Evolutionary conservation across 2,329 filamentous ascomycete species (phyloP), one percentile per base, ranked within the genome.

Genomic region (Pestalotiopsis sp.): DNA sequence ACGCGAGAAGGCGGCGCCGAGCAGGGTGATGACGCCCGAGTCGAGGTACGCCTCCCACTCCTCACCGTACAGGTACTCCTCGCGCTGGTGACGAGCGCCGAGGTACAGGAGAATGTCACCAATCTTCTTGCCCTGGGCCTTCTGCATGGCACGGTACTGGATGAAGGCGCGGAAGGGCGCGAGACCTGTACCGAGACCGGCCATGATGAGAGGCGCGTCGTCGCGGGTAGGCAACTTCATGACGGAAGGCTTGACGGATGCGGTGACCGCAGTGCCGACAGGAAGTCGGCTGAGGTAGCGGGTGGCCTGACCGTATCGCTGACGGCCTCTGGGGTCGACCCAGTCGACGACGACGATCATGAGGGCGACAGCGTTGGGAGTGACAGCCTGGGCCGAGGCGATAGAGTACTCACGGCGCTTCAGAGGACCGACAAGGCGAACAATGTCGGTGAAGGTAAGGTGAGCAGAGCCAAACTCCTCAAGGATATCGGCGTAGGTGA

Each of bases 331-430:
- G 73, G 92, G 87, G 81, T 98, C 95, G 73, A 95, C 91, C 96
- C 96, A 99, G 85, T 93, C 91, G 76, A 99, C 96, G 3, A 96
- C 97, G 70, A 99, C 96, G 77, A 99, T 97, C 90, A 98, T 96
- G 72, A 99, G 90, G 9, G 95, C 89, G 69, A 99, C 94, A n/a
- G 89, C 91, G 77, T 86, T 95, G 23, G 96, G 95, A 0, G 93
- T 95, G 56, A 98, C 95, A 75, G 95, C 94, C 83, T 99, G 96
- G 67, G 94, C 96, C 3, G 96, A 98, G 23, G 96, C 96, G 74
- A 99, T 98, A n/a, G 94, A 97, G 87, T 99, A 99, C 83, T 99
- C 96, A 76, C 96, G 90, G 70, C 96, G 93, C 88, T 99, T 99
- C 85, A 97, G 91, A 13, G 96, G 95, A 72, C 87, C 89, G 72